Conservation (phyloP, 441 rosid species). For the Erodium moschatum region DNA sequence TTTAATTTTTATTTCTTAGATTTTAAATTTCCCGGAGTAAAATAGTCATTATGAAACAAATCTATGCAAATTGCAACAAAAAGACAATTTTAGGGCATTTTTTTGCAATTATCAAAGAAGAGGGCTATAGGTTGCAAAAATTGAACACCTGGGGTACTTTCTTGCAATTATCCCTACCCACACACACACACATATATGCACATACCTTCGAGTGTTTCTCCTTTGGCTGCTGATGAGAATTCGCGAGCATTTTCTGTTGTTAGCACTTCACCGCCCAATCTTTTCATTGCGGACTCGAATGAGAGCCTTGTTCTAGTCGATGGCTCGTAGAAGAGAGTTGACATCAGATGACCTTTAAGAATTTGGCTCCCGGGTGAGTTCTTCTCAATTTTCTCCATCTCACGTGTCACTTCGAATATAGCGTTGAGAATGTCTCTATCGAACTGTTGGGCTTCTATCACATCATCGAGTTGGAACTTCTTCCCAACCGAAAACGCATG, state of each 20-base stretch:
- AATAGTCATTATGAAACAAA: too few relatives aligned
- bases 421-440: constrained; percentile 63
- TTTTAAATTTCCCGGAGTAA: too few relatives aligned
- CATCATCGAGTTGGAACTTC: constrained; percentile 69
- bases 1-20: too few relatives aligned
- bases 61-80: too few relatives aligned
- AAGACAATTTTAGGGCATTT: too few relatives aligned
- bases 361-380: constrained; percentile 63
- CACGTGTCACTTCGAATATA: constrained; percentile 70
- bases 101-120: too few relatives aligned
- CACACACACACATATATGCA: too few relatives aligned
- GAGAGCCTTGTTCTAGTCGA: constrained; percentile 95
- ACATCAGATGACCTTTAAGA: constrained; percentile 85
- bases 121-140: too few relatives aligned
- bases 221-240: constrained; percentile 93
- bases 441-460: constrained; percentile 88
- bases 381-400: constrained; percentile 76
- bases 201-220: constrained; percentile 94
- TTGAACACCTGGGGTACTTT: too few relatives aligned
- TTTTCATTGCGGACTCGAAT: constrained; percentile 93
- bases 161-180: too few relatives aligned
- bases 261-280: constrained; percentile 86
- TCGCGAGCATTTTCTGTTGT: constrained; percentile 96
- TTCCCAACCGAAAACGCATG: constrained; percentile 34
- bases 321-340: constrained; percentile 94